Evolutionary conservation across 2,329 filamentous ascomycete species (phyloP).

Genomic region (Rhynchosporium graminicola): DNA sequence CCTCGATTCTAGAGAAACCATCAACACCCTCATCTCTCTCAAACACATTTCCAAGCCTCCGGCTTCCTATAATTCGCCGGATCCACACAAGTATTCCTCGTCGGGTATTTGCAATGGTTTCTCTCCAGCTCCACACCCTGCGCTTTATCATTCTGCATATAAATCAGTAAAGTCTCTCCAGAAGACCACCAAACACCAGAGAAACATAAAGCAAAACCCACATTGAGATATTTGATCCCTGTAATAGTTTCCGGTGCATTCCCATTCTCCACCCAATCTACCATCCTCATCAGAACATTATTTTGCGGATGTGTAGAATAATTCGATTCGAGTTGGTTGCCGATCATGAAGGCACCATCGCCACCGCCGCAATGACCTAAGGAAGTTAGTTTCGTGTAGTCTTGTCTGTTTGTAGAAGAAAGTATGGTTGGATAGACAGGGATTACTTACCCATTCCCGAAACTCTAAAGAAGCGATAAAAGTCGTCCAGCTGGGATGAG

Average conservation of each 20-base stretch:
- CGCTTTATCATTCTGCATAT: slow-evolving; percentile 16
- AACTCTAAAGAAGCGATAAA: slow-evolving; percentile 54
- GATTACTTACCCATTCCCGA: slow-evolving; percentile 48
- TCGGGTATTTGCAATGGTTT: slow-evolving; percentile 35
- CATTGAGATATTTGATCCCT: slow-evolving; percentile 31
- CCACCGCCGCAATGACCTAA: slow-evolving; percentile 54
- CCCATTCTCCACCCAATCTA: slow-evolving; percentile 49
- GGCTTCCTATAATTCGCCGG: slow-evolving; percentile 17
- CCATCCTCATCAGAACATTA: slow-evolving; percentile 51
- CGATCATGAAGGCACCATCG: slow-evolving; percentile 45
- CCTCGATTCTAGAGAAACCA: neutral
- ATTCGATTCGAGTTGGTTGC: slow-evolving; percentile 31
- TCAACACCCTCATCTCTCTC: neutral
- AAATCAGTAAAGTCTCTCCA: neutral
- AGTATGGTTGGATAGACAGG: slow-evolving; percentile 43
- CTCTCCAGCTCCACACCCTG: slow-evolving; percentile 28
- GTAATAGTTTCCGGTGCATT: slow-evolving; percentile 42
- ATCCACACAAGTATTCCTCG: slow-evolving; percentile 28
- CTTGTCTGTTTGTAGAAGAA: slow-evolving; percentile 42
- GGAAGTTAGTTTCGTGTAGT: neutral
- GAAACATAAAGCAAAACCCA: slow-evolving; percentile 12
- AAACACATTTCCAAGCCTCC: slow-evolving; percentile 30
- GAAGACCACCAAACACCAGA: neutral
- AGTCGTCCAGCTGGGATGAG: slow-evolving; percentile 44
- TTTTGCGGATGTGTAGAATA: slow-evolving; percentile 42